Percentiles rank a stretch among this genome's conserved stretches.
Conservation (phyloP, 1,284 basidiomycete genomes). For the Violaceomyces palustris region DNA sequence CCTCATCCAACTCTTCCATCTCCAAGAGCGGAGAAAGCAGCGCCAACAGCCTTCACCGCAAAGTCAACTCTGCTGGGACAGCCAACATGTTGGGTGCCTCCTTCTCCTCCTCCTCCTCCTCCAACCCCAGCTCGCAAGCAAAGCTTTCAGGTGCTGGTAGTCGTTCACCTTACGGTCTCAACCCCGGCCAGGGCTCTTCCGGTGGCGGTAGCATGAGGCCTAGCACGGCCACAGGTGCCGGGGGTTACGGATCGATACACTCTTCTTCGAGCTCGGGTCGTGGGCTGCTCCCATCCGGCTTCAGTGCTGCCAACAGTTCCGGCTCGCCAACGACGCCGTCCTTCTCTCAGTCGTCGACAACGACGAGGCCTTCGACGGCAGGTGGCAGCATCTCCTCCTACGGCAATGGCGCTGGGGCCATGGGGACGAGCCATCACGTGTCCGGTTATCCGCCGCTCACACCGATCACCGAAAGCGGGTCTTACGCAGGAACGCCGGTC, state of each 20-base stretch:
- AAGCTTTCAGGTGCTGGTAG: no score
- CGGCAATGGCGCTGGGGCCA: slow-evolving; percentile 1
- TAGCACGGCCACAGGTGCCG: slow-evolving; percentile 36
- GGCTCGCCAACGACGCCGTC: no score
- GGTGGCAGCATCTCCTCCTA: no score
- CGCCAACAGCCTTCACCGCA: slow-evolving; percentile 23
- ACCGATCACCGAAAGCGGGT: slow-evolving; percentile 31
- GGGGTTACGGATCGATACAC: slow-evolving; percentile 7
- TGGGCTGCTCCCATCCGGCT: neutral
- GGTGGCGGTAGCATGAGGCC: slow-evolving; percentile 19
- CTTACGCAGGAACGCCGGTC: slow-evolving; percentile 21
- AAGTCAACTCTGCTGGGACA: slow-evolving; percentile 24
- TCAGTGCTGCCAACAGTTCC: neutral
- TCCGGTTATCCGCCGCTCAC: slow-evolving; percentile 23
- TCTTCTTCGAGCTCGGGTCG: neutral
- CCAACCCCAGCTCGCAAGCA: neutral
- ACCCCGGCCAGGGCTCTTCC: no score
- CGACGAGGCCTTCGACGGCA: no score
- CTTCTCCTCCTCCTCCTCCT: slow-evolving; percentile 4
- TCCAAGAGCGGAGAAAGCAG: slow-evolving; percentile 4
- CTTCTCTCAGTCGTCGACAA: no score
- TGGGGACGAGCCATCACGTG: neutral
- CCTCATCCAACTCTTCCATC: neutral
- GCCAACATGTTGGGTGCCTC: slow-evolving; percentile 10
- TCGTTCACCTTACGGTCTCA: no score